A percentile compares a stretch with the other conserved stretches of the same genome.
Conservation (phyloP, 441 rosid species). For the Gossypium davidsonii region DNA sequence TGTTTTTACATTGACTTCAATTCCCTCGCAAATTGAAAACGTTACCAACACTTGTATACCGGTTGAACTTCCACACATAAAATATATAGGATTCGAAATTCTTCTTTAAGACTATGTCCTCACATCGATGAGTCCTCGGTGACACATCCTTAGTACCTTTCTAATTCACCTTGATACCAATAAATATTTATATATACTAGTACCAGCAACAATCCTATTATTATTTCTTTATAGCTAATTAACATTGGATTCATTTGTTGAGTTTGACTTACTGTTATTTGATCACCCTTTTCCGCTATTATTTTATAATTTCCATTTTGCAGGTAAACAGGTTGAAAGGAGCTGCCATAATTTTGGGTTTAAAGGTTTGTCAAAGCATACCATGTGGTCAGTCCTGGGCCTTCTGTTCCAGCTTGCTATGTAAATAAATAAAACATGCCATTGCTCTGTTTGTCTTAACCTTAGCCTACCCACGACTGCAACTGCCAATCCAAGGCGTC, state of each 20-base stretch:
- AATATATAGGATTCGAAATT: too few relatives aligned
- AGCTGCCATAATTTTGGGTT: not conserved
- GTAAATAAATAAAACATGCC: constrained; percentile 21
- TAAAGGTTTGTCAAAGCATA: not conserved
- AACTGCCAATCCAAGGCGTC: not conserved
- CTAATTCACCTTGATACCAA: too few relatives aligned
- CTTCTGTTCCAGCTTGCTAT: constrained; percentile 18
- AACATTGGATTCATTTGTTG: not conserved
- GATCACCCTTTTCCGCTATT: too few relatives aligned
- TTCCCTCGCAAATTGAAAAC: not conserved
- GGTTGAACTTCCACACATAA: too few relatives aligned
- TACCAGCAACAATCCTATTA: not conserved
- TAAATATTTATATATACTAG: too few relatives aligned
- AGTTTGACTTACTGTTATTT: not conserved
- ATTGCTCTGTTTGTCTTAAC: too few relatives aligned
- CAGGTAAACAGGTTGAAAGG: not conserved
- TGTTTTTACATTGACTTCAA: not conserved
- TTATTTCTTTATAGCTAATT: not conserved
- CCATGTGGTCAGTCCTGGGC: not conserved
- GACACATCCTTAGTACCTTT: too few relatives aligned
- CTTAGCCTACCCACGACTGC: not conserved
- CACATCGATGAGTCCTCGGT: too few relatives aligned
- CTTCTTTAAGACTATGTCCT: too few relatives aligned
- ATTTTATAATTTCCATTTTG: not conserved
- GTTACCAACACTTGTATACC: too few relatives aligned